Evolutionary conservation across 768 basidiomycete genomes (phyloP).

Genomic region (Rhodosporidiobolus odoratus): DNA sequence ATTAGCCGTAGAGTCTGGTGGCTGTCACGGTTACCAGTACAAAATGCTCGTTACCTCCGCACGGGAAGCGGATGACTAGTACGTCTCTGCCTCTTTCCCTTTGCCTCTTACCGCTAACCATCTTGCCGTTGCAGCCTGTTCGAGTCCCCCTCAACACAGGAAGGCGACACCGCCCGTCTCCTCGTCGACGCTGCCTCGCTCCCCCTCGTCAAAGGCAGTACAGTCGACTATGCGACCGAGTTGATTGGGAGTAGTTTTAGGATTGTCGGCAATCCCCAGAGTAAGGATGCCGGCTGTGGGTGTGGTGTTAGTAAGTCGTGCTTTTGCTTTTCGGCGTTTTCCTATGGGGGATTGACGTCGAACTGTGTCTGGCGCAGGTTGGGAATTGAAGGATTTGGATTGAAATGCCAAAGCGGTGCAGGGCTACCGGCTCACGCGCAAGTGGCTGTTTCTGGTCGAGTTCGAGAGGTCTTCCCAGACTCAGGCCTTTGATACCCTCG

Average conservation of each 20-base stretch:
- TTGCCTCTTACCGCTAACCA: neutral
- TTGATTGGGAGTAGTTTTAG: constrained; percentile 89
- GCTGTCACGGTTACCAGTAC: constrained; percentile 97
- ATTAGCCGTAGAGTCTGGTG: constrained; percentile 83
- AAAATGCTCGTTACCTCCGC: constrained; percentile 72
- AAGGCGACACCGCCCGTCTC: constrained; percentile 45
- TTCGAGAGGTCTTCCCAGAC: neutral
- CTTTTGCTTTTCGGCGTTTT: neutral
- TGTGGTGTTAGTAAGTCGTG: constrained; percentile 62
- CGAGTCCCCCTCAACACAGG: constrained; percentile 45
- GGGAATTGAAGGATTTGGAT: constrained; percentile 35
- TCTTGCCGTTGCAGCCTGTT: constrained; percentile 10
- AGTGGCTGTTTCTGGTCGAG: neutral
- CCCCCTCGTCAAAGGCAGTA: constrained; percentile 75
- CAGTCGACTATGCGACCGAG: constrained; percentile 85
- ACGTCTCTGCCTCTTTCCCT: constrained; percentile 44
- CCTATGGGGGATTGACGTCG: neutral
- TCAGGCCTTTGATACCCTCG: too few relatives aligned
- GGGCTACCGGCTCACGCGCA: too few relatives aligned
- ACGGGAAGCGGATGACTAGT: constrained; percentile 76
- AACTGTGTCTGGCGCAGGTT: constrained; percentile 12
- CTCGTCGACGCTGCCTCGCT: constrained; percentile 83
- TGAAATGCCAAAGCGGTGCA: neutral
- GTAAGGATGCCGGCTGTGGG: constrained; percentile 79
- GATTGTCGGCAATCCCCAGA: constrained; percentile 74